These are phyloP conservation scores for Mycena vitilis DNA, from an alignment of 768 basidiomycete species.

Conservation along the genomic window DNA sequence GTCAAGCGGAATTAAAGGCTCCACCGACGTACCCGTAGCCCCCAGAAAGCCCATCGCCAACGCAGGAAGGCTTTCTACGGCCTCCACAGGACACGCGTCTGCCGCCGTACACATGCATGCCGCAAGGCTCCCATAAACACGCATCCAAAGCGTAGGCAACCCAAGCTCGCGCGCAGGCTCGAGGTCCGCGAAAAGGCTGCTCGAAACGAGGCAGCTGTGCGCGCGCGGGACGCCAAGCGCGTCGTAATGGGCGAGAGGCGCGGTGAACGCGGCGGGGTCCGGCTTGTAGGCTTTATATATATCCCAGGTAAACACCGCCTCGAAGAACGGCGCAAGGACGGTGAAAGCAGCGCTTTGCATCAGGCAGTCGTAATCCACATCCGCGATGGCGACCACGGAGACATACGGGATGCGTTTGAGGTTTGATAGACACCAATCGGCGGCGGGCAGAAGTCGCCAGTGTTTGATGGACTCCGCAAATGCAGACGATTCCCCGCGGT, in stretches of 20 bases:
- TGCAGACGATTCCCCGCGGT: not conserved
- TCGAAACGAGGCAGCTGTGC: constrained; percentile 3
- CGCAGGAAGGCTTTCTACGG: no score
- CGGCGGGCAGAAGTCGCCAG: not conserved
- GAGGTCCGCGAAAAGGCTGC: constrained; percentile 2
- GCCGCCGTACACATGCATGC: not conserved
- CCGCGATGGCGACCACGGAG: constrained; percentile 5
- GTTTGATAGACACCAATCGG: not conserved
- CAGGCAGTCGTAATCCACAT: constrained; percentile 2
- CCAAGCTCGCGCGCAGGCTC: constrained; percentile 19
- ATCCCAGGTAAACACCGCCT: constrained; percentile 15
- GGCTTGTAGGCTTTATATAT: constrained; percentile 9
- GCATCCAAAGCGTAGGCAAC: constrained; percentile 6
- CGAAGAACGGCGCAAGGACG: constrained; percentile 3
- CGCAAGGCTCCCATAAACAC: constrained; percentile 1
- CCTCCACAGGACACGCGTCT: not conserved
- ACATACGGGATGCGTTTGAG: not conserved
- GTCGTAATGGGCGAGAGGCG: not conserved
- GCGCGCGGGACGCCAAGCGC: not conserved
- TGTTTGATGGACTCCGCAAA: not conserved
- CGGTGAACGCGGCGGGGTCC: not conserved
- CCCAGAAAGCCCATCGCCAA: no score
- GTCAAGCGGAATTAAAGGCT: no score
- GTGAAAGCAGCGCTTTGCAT: constrained; percentile 1
- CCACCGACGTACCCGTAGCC: no score